Percentiles rank a stretch among this genome's conserved stretches.
Evolutionary conservation across 2,329 filamentous ascomycete genomes (phyloP).

Genomic region (Venturia asperata): DNA sequence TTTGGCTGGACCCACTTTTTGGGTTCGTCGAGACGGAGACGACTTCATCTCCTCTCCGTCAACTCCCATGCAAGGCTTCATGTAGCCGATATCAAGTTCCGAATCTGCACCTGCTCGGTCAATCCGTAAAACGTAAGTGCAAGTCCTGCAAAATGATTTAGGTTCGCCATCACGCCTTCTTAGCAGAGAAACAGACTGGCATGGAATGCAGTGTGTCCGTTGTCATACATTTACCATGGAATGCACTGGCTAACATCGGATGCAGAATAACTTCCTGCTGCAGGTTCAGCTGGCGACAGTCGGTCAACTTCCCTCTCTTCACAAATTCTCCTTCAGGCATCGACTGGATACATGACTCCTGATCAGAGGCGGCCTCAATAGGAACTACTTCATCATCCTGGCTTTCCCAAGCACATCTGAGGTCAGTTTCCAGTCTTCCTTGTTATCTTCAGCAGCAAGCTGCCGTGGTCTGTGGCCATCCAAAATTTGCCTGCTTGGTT

Average conservation of each 20-base stretch:
- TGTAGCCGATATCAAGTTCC: background rate
- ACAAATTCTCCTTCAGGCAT: background rate
- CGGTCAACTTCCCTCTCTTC: background rate
- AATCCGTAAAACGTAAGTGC: background rate
- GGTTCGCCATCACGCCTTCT: background rate
- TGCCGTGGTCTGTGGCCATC: background rate
- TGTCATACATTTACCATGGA: background rate
- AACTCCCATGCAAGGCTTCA: background rate
- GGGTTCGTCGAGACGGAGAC: background rate
- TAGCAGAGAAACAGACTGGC: background rate
- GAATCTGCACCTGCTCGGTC: background rate
- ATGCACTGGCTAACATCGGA: conserved; percentile 1
- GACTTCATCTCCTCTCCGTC: background rate
- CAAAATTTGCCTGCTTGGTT: background rate
- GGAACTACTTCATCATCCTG: background rate
- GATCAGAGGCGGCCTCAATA: background rate
- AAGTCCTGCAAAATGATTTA: background rate
- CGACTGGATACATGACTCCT: background rate
- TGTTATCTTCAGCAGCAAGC: background rate
- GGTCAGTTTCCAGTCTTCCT: background rate
- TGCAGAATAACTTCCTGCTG: background rate
- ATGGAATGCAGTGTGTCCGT: background rate
- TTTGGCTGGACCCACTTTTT: background rate
- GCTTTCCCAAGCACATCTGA: background rate
- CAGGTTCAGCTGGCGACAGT: background rate